Evolutionary conservation across 306 rosid genomes (phyloP), one percentile per base, ranked within the genome.

Genomic region (Acacia crassicarpa): DNA sequence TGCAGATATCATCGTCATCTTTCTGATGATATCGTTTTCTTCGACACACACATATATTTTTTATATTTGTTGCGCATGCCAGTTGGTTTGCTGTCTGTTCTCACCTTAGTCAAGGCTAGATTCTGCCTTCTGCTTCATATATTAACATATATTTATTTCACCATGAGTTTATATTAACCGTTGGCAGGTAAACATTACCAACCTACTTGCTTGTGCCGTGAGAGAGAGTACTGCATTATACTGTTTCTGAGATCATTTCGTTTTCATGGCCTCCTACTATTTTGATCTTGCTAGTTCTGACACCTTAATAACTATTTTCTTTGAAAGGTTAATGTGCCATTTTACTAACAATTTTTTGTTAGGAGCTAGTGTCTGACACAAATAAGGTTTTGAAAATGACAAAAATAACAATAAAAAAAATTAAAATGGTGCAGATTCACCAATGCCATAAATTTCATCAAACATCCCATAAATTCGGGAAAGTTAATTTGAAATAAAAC

Each of bases 31-130:
- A 62, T 75, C 83, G 46, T 84, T 75, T 44, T 3, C 22, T 43
- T 13, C 67, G 19, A 14, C 78, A 6, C 15, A n/a, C 71, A 9
- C 72, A 3, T 8, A 40, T 71, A 6, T 70, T 80, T 54, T 67
- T 66, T 85, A 67, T 71, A 54, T 82, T 72, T 51, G 66, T 23
- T 75, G 75, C 83, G 84, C 86, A 88, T 88, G 90, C 82, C 80
- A 84, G 30, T 70, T 54, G 56, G 76, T 85, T 81, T 74, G 78
- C 11, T 45, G 38, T 45, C 73, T 76, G 33, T 84, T 58, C 68
- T 79, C 67, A 32, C 75, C 75, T 73, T 71, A 72, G 78, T 56
- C 69, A 33, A 66, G 51, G 65, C 76, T 80, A 61, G 82, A 76
- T 63, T 81, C 85, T 77, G 20, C 56, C 10, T 63, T 81, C 83